phyloP scores from a whole-genome alignment of 768 basidiomycete species.

The Pisolithus marmoratus region DNA sequence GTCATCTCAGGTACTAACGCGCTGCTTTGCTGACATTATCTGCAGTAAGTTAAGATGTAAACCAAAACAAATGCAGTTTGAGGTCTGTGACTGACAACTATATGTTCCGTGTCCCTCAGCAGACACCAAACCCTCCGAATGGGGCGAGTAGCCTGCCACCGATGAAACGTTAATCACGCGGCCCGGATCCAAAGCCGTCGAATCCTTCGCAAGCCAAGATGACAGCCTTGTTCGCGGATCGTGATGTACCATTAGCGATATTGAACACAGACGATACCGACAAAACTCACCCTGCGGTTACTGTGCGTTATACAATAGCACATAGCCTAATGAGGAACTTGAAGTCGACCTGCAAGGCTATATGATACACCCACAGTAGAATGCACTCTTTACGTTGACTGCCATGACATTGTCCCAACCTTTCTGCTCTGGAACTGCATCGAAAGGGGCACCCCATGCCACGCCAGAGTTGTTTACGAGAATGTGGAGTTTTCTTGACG shows the following conservation, averaged over 20 bases:
- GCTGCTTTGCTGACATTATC: slow-evolving; percentile 85
- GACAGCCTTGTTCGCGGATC: slow-evolving; percentile 10
- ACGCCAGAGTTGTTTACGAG: slow-evolving; percentile 82
- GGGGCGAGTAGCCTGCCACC: slow-evolving; percentile 49
- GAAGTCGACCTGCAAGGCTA: too few species aligned
- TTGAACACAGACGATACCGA: not conserved
- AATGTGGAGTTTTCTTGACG: slow-evolving; percentile 59
- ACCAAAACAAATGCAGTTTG: not conserved
- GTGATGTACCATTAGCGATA: not conserved
- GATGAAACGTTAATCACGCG: slow-evolving; percentile 85
- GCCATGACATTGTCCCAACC: slow-evolving; percentile 84
- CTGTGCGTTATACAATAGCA: slow-evolving; percentile 20
- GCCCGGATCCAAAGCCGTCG: slow-evolving; percentile 58
- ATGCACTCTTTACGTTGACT: slow-evolving; percentile 81
- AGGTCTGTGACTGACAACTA: slow-evolving; percentile 58
- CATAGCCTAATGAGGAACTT: not conserved
- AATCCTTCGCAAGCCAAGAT: slow-evolving; percentile 60
- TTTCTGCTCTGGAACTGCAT: slow-evolving; percentile 69
- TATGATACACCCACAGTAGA: slow-evolving; percentile 53
- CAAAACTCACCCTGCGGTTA: slow-evolving; percentile 37
- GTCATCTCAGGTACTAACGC: slow-evolving; percentile 27
- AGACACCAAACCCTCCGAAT: slow-evolving; percentile 44
- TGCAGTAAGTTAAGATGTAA: slow-evolving; percentile 21
- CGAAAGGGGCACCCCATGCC: slow-evolving; percentile 69
- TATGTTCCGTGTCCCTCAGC: slow-evolving; percentile 60